Base-by-base conservation (phyloP, 768 basidiomycete species). In the Scleroderma citrinum region DNA sequence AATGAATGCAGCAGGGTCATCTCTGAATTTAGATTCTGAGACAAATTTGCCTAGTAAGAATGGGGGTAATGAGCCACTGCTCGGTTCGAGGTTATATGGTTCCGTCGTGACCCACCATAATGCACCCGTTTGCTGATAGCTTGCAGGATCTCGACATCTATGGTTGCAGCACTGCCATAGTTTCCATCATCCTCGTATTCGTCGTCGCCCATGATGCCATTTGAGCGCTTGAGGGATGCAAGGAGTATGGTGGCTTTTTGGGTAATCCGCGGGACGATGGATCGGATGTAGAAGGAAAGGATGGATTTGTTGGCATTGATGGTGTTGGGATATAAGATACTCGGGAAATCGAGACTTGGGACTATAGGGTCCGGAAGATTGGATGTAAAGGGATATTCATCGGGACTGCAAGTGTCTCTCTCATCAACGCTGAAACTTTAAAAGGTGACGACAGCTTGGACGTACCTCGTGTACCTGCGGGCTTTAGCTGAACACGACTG, bases 121-220 rank as follows among this genome's bases (percentile, higher is more conserved):
- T 99, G 96, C 30, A 99, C 94, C 34, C 96, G 83, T 71, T 97
- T 87, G 71, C 90, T 93, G 63, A 99, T 86, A n/a, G 93, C 86
- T 63, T 97, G 94, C n/a, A 99, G 77, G 3, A 92, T 85, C 67
- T 98, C 94, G 23, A 99, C 81, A 62, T 99, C 96, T 50, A 96
- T 80, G 24, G 90, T 94, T 1, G 92, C 91, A 0, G 92, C 85
- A 62, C 90, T 93, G 16, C 96, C 96, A 63, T 99, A 96, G 68
- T 99, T 99, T 24, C 93, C 94, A 59, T 99, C 96, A 64, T 97
- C 93, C 55, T 92, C 84, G 62, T 74, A 80, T 63, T 88, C 86
- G 19, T 75, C 81, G 53, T 81, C 79, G 2, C 82, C 83, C 14
- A 64, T 65, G 57, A 88, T 81, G 11, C 87, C 87, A 41, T 75